These are phyloP conservation scores for Oidiodendron maius DNA, from an alignment of 495 filamentous ascomycete species.

Conservation along the genomic window DNA sequence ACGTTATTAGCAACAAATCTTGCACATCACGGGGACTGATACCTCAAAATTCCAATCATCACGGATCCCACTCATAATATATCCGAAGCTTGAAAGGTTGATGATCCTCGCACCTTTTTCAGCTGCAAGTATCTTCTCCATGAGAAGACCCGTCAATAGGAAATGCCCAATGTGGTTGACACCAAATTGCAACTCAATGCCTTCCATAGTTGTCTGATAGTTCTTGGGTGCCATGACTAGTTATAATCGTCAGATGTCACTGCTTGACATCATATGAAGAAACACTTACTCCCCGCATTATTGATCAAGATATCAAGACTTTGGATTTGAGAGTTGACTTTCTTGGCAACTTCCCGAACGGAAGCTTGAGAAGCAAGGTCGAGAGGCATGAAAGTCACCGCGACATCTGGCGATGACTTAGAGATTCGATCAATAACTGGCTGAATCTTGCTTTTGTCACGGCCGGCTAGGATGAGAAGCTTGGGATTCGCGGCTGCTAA, in stretches of 20 bases:
- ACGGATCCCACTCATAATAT: not conserved
- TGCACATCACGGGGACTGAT: not conserved
- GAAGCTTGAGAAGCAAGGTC: slow-evolving; percentile 5
- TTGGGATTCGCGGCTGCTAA: slow-evolving; percentile 34
- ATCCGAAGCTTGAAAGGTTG: slow-evolving; percentile 2
- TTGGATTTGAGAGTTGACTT: slow-evolving; percentile 24
- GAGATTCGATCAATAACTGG: slow-evolving; percentile 23
- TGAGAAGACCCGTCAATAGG: slow-evolving; percentile 48
- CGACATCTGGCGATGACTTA: not conserved
- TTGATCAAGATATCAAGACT: slow-evolving; percentile 26
- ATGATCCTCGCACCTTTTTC: slow-evolving; percentile 5
- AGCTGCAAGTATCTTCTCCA: slow-evolving; percentile 16
- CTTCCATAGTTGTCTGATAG: slow-evolving; percentile 3
- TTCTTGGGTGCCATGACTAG: slow-evolving; percentile 16
- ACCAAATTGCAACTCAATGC: slow-evolving; percentile 52
- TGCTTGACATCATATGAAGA: not conserved
- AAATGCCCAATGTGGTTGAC: slow-evolving; percentile 56
- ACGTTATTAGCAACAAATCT: not conserved
- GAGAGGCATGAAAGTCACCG: not conserved
- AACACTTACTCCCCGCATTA: slow-evolving; percentile 20
- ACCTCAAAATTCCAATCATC: slow-evolving; percentile 7
- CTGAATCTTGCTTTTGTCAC: slow-evolving; percentile 29
- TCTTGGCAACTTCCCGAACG: slow-evolving; percentile 12
- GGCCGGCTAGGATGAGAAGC: slow-evolving; percentile 37
- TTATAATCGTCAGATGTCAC: not conserved